These are phyloP conservation scores for Umbelopsis vinacea DNA, from an alignment of 192 early-diverging fungal species.

Conservation along the genomic window DNA sequence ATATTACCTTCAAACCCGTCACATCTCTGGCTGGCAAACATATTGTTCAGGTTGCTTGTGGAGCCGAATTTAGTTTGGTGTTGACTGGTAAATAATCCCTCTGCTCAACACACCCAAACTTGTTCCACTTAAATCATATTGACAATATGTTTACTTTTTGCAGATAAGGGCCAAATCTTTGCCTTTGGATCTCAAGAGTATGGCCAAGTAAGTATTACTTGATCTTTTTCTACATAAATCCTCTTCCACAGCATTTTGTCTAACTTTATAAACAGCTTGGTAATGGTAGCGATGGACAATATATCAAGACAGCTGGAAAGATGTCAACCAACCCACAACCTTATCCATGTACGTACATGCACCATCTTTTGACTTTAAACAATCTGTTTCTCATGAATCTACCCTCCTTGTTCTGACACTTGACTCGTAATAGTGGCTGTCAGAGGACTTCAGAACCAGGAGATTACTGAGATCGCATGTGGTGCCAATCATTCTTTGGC, in stretches of 20 bases:
- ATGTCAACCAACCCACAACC: constrained; percentile 46
- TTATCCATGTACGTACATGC: constrained; percentile 40
- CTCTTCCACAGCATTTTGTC: neutral
- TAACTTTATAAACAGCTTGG: constrained; percentile 38
- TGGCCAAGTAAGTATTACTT: constrained; percentile 41
- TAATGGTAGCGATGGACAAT: constrained; percentile 51
- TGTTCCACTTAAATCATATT: neutral
- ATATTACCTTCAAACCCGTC: constrained; percentile 39
- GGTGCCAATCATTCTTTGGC: constrained; percentile 69
- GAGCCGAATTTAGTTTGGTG: constrained; percentile 51
- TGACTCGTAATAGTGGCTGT: constrained; percentile 32
- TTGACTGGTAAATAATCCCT: constrained; percentile 25
- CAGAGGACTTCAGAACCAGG: constrained; percentile 34
- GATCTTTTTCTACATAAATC: neutral
- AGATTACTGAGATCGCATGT: constrained; percentile 57
- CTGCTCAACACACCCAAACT: neutral
- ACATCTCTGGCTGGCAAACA: constrained; percentile 44
- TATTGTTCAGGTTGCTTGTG: constrained; percentile 46
- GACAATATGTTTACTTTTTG: neutral
- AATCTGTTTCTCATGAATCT: neutral
- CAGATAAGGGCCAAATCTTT: constrained; percentile 50
- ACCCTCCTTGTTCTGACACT: neutral
- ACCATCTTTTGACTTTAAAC: neutral
- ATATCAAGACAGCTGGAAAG: constrained; percentile 46
- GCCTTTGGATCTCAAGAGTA: constrained; percentile 57